Conservation (phyloP, 2,329 filamentous ascomycete genomes). For the Hypoxylon sp. region DNA sequence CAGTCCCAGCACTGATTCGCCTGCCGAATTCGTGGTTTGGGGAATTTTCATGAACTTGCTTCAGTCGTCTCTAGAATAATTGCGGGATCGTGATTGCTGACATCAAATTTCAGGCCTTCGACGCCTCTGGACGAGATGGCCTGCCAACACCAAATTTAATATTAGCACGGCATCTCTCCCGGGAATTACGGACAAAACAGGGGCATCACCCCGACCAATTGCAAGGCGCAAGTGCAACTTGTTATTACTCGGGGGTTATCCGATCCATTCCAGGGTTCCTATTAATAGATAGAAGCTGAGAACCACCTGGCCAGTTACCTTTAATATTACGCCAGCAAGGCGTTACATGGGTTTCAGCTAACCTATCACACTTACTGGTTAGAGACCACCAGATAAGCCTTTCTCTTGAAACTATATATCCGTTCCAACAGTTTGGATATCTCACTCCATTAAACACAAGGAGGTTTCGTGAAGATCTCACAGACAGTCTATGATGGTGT, state of each 20-base stretch:
- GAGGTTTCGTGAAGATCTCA: not conserved
- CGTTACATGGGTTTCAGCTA: not conserved
- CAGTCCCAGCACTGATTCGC: not conserved
- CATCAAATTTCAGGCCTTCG: not conserved
- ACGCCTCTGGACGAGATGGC: not conserved
- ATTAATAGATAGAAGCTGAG: not conserved
- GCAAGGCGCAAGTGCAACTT: not conserved
- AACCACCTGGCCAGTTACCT: not conserved
- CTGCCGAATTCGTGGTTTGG: not conserved
- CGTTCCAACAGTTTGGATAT: not conserved
- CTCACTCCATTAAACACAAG: not conserved
- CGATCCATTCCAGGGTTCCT: not conserved
- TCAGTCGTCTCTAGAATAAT: not conserved
- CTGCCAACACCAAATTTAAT: not conserved
- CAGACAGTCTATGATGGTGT: no score
- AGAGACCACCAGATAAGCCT: not conserved
- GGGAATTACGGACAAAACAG: not conserved
- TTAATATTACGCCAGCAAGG: not conserved
- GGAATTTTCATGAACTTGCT: not conserved
- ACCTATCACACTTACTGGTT: not conserved
- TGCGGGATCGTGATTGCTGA: not conserved
- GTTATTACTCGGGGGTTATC: not conserved
- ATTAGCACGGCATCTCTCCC: not conserved
- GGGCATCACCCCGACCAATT: not conserved
- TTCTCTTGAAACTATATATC: not conserved